phyloP scores from a whole-genome alignment of 805 yeast species.

The Nakazawaea laoshanensis region DNA sequence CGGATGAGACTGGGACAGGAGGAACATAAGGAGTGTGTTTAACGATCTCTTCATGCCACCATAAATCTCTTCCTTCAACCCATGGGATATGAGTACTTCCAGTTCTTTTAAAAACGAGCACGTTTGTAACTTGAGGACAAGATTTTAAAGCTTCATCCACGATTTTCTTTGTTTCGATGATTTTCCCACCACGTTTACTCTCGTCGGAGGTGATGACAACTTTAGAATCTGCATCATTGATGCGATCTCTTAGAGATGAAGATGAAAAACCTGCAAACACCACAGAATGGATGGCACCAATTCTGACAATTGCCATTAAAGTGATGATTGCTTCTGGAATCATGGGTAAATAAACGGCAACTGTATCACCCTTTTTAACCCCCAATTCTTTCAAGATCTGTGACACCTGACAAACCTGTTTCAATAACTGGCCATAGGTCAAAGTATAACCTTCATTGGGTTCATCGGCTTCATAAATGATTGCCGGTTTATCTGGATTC shows the following conservation, averaged over 20 bases:
- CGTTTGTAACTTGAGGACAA: conserved; percentile 61
- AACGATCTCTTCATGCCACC: conserved; percentile 66
- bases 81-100: conserved; percentile 46
- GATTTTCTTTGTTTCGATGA: conserved; percentile 71
- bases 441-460: conserved; percentile 53
- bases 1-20: conserved; percentile 70
- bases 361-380: conserved; percentile 74
- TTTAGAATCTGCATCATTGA: conserved; percentile 62
- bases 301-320: conserved; percentile 66
- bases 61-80: conserved; percentile 54
- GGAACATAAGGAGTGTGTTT: conserved; percentile 64
- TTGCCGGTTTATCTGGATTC: conserved; percentile 65
- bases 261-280: conserved; percentile 81
- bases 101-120: conserved; percentile 68
- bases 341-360: conserved; percentile 84
- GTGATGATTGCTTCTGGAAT: conserved; percentile 72
- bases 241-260: conserved; percentile 63
- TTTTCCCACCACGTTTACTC: conserved; percentile 76
- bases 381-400: conserved; percentile 62
- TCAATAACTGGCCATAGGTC: conserved; percentile 65
- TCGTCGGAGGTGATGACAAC: conserved; percentile 77
- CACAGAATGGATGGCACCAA: conserved; percentile 82
- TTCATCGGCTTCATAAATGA: conserved; percentile 78
- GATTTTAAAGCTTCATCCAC: conserved; percentile 70
- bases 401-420: conserved; percentile 63